These are phyloP conservation scores for Taxillus chinensis DNA, from an alignment of 164 flowering plant species.

Conservation along the genomic window DNA sequence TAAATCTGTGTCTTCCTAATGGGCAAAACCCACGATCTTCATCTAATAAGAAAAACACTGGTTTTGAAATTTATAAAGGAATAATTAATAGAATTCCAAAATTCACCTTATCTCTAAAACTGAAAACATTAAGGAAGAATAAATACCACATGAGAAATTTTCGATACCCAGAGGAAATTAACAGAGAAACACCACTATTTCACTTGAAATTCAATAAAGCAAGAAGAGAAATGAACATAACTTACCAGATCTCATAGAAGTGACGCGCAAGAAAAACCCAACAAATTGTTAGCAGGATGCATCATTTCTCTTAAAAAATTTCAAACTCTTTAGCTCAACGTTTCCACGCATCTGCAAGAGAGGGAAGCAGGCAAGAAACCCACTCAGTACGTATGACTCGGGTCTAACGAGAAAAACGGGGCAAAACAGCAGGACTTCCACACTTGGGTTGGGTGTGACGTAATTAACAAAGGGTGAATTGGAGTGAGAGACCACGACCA, in stretches of 20 bases:
- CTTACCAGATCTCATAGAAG: conserved; percentile 51
- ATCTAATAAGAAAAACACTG: conserved; percentile 7
- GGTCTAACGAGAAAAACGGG: no score
- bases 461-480: no score
- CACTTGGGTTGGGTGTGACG: no score
- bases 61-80: no score
- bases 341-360: conserved; percentile 2
- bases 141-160: conserved; percentile 1
- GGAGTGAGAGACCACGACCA: no score
- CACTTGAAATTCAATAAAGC: conserved; percentile 32
- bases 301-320: conserved; percentile 12
- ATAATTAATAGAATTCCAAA: conserved; percentile 5
- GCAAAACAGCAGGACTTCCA: no score
- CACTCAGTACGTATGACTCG: neutral
- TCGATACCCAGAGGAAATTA: neutral
- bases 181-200: conserved; percentile 15
- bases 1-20: no score
- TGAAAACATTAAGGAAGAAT: conserved; percentile 7
- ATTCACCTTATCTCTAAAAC: conserved; percentile 5
- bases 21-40: neutral
- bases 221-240: conserved; percentile 18
- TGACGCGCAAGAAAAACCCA: conserved; percentile 31
- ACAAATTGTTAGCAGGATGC: conserved; percentile 16
- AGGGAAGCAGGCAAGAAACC: neutral
- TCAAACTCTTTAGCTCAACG: conserved; percentile 22